phyloP scores from a whole-genome alignment of 2,329 filamentous ascomycete genomes.

The Pyrenophora tritici-repentis region DNA sequence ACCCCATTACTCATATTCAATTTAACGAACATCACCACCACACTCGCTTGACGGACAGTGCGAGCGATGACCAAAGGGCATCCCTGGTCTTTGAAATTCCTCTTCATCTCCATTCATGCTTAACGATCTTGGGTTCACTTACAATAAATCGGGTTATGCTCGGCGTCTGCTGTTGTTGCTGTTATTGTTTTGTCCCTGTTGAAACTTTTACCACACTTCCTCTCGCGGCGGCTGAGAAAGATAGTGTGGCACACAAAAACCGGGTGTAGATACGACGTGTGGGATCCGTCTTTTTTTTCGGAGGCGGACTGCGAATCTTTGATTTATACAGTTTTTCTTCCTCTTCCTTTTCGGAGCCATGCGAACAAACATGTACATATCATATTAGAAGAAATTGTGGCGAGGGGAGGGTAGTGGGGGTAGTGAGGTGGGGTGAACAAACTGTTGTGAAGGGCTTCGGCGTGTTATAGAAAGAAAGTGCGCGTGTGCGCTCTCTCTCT shows the following conservation, averaged over 20 bases:
- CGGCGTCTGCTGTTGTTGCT: no score
- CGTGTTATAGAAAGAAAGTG: neutral
- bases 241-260: no score
- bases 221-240: no score
- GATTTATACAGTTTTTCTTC: neutral
- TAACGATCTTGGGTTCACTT: neutral
- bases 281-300: no score
- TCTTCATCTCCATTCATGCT: neutral
- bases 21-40: slow-evolving; percentile 11
- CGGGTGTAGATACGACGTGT: no score
- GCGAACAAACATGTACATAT: neutral
- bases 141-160: neutral
- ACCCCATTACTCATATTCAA: slow-evolving; percentile 16
- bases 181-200: no score
- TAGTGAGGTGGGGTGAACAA: no score
- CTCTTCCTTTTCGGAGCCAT: neutral
- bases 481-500: neutral
- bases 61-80: slow-evolving; percentile 1
- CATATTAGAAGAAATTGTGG: neutral
- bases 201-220: no score
- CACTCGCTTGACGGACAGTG: slow-evolving; percentile 3
- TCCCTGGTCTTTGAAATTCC: slow-evolving; percentile 3
- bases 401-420: neutral
- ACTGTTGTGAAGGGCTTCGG: neutral
- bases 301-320: no score